phyloP scores from a whole-genome alignment of 805 yeast species.

The Yarrowia sp. region DNA sequence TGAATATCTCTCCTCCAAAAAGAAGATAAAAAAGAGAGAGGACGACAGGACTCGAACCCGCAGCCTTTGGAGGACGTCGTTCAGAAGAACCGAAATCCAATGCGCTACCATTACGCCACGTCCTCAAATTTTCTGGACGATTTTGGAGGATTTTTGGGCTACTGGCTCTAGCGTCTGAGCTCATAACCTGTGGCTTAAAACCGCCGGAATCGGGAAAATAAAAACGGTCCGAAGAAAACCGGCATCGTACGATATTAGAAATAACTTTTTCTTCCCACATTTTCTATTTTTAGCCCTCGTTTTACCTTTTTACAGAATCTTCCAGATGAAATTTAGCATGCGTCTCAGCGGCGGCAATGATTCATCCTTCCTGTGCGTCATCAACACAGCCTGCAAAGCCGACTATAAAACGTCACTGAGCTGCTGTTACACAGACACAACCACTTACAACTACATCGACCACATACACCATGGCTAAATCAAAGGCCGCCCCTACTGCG shows the following conservation, averaged over 20 bases:
- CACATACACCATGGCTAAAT: conserved; percentile 8
- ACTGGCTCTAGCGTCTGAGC: too few species aligned
- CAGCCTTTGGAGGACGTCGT: conserved; percentile 28
- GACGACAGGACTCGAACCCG: conserved; percentile 28
- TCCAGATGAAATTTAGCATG: not conserved
- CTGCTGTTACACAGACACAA: not conserved
- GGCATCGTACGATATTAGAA: not conserved
- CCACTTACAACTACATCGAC: not conserved
- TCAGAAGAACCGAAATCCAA: too few species aligned
- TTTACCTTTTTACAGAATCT: not conserved
- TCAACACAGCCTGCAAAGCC: not conserved
- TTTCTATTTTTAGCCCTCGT: not conserved
- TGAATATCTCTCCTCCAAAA: not conserved
- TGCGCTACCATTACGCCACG: too few species aligned
- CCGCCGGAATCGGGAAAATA: not conserved
- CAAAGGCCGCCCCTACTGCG: not conserved
- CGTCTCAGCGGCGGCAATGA: conserved; percentile 20
- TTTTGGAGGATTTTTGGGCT: not conserved
- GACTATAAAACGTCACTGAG: not conserved
- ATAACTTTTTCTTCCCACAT: not conserved
- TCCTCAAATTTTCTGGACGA: too few species aligned
- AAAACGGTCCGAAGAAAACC: not conserved
- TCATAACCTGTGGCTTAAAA: too few species aligned
- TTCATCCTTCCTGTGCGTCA: conserved; percentile 17
- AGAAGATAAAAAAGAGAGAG: not conserved